A percentile compares a stretch with the other conserved stretches of the same genome.
Evolutionary conservation across 2,329 filamentous ascomycete genomes (phyloP).

Genomic region (Calonectria multiphialidica): DNA sequence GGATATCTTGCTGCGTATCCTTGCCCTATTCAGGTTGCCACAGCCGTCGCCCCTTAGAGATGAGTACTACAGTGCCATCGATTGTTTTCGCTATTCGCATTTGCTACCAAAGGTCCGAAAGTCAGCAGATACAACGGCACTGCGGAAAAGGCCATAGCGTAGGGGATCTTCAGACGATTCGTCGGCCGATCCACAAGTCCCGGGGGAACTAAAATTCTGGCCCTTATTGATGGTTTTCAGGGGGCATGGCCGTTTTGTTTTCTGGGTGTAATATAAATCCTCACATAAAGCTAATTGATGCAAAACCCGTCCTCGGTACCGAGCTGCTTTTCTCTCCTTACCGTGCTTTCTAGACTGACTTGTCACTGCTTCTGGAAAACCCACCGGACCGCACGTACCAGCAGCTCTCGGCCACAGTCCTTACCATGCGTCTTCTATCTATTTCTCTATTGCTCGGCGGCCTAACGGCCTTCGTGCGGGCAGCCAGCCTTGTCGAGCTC

Average conservation of each 20-base stretch:
- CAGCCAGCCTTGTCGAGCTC: neutral
- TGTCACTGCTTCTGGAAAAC: neutral
- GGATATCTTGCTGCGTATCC: neutral
- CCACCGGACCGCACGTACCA: neutral
- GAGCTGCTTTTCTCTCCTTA: neutral
- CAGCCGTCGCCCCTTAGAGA: neutral
- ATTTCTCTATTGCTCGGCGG: neutral
- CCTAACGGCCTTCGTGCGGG: neutral
- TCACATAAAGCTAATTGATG: neutral
- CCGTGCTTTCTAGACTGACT: neutral
- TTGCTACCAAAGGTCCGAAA: neutral
- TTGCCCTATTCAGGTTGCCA: neutral
- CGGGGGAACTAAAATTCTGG: neutral
- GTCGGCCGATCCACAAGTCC: neutral
- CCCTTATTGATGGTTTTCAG: neutral
- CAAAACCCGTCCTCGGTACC: neutral
- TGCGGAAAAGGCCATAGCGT: neutral
- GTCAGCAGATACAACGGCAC: neutral
- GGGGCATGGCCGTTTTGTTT: neutral
- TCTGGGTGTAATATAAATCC: neutral
- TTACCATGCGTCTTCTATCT: neutral
- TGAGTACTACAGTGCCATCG: neutral
- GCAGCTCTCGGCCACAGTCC: neutral
- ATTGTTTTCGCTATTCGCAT: neutral
- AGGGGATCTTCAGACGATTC: neutral